Conservation (phyloP, 805 yeast genomes). For the Ogataea populi-albae region DNA sequence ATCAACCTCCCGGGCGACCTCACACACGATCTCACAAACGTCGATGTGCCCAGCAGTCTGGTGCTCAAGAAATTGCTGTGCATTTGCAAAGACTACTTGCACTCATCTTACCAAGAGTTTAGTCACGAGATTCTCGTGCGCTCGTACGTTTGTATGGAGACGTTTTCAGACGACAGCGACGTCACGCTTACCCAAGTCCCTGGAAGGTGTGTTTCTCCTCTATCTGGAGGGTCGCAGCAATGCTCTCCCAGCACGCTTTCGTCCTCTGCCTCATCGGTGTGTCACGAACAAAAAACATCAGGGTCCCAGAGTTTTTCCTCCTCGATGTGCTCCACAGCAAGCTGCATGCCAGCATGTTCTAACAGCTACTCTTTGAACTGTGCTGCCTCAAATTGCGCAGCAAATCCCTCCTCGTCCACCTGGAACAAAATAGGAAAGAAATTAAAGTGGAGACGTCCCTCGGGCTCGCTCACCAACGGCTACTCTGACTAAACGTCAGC, state of each 20-base stretch:
- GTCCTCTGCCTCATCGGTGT: too few relatives aligned
- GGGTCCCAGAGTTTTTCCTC: constrained; percentile 2
- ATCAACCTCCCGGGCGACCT: constrained; percentile 34
- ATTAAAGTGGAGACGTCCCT: constrained; percentile 32
- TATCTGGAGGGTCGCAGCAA: constrained; percentile 4
- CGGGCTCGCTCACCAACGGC: constrained; percentile 20
- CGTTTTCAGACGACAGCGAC: constrained; percentile 13
- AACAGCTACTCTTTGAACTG: too few relatives aligned
- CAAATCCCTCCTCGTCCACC: constrained; percentile 8
- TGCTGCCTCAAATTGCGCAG: neutral
- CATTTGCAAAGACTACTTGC: constrained; percentile 26
- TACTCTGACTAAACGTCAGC: constrained; percentile 9
- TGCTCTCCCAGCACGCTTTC: too few relatives aligned
- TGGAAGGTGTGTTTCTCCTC: constrained; percentile 14
- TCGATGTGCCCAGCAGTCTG: constrained; percentile 20
- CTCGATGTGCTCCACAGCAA: neutral
- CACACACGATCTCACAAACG: constrained; percentile 11
- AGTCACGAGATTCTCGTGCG: constrained; percentile 15
- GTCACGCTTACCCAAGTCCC: constrained; percentile 2
- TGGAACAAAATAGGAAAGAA: constrained; percentile 29
- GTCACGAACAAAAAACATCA: too few relatives aligned
- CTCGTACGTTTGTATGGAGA: constrained; percentile 10
- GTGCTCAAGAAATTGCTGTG: constrained; percentile 20
- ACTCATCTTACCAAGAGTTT: constrained; percentile 32
- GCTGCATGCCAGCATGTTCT: too few relatives aligned